Evolutionary conservation across 805 yeast genomes (phyloP), one percentile per base, ranked within the genome.

Genomic region (Hanseniaspora vineae): DNA sequence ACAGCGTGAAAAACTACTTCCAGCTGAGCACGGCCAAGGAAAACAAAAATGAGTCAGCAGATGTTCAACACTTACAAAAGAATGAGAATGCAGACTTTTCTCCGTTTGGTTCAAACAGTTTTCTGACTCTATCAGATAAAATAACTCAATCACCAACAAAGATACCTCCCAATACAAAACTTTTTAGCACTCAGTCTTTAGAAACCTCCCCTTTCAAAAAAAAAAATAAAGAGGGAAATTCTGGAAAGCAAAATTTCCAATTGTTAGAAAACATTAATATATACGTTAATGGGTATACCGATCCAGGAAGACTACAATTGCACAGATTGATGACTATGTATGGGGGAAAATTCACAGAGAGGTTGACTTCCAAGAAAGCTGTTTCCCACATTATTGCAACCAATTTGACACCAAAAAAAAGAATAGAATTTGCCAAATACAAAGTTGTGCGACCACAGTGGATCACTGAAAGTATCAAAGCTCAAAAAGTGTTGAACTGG

Each of bases 301-400:
- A 65, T 2, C 97, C 97, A 0, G 77, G 89, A n/a, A 73, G 87
- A 14, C 66, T 75, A 40, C 81, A 77, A 50, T 65, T 92, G 31
- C 90, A 84, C 56, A 73, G 80, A 48, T 55, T 86, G 54, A 79
- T 90, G 2, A 76, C 84, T 2, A 54, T 77, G 10, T 75, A 89
- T 62, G 97, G 97, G 0, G 98, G 98, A 0, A 71, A 66, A 46
- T 85, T 84, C 51, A 58, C 81, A 19, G 82, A 81, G 51, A 80
- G 77, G 62, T 62, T 90, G 40, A 70, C 77, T 4, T 78, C 81
- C 5, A 89, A 89, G 59, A 73, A 82, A 3, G 69, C 72, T 11
- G 92, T 81, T 0, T 84, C 97, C 0, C 97, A 92, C 64, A 81
- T 90, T 3, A 68, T 92, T 2, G 94, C 96, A 8, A 78, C 81